Base-by-base conservation (phyloP, 2,329 filamentous ascomycete species). In the Claviceps digitariae region DNA sequence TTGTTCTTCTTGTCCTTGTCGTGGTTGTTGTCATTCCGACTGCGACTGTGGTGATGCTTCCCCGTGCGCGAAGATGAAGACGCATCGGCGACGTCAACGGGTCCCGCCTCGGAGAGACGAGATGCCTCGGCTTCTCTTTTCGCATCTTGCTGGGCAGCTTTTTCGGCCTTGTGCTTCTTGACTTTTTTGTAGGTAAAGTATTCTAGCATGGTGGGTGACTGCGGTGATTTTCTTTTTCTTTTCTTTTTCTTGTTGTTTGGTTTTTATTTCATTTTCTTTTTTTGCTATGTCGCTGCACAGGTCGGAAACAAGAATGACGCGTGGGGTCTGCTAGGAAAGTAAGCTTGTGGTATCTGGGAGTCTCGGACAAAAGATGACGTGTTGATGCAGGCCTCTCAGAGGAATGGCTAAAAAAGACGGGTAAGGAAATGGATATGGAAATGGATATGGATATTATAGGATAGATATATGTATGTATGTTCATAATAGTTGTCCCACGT, bases 151-250 rank as follows among this genome's bases (percentile, higher is more conserved):
- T 64, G 61, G 29, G 64, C 66, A 17, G 67, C 67, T 55, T 79
- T 77, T 55, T 79, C 72, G 2, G 70, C 74, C 60, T 72, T 74
- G 63, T 77, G 68, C 66, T 83, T 81, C 69, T 82, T 83, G 62
- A 74, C 69, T 64, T 82, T 84, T 64, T 78, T 83, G 69, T 76
- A 78, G 38, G 73, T 69, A 58, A 84, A 77, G 65, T 80, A 83
- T 65, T 84, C 79, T 56, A 84, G 63, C 82, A 84, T 84, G 49
- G 57, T 70, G 62, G 48, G 23, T 17, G 29, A 29, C 17, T 20
- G 38, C 17, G 38, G 17, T 41, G 6, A 41, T 41, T 6, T 38
- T 1, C n/a, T 17, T 40, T 17, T 13, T 2, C 12, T 36, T 5
- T 36, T 36, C 34, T 36, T 15, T 15, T 15, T 36, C 10, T 15